phyloP scores from a whole-genome alignment of 176 grass and related monocot genomes.

The Dendrocalamus sinicus region DNA sequence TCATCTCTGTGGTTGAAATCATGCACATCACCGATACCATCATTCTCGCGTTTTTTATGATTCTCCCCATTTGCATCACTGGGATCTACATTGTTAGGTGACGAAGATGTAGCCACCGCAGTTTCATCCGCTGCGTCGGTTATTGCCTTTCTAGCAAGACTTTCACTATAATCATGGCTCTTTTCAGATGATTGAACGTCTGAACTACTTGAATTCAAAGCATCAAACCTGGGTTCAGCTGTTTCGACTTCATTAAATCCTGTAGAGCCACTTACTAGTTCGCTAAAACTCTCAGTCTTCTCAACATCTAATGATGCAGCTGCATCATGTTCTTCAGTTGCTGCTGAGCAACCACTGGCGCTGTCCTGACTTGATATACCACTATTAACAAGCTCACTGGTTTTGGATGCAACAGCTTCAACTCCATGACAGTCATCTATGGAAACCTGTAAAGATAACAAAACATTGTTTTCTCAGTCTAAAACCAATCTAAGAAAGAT shows the following conservation, averaged over 20 bases:
- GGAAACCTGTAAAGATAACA: constrained; percentile 51
- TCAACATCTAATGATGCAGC: constrained; percentile 6
- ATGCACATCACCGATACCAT: background rate
- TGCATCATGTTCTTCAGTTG: constrained; percentile 29
- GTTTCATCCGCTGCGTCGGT: constrained; percentile 16
- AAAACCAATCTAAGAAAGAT: background rate
- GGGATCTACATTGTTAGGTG: background rate
- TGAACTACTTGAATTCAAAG: constrained; percentile 16
- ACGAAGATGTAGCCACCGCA: constrained; percentile 13
- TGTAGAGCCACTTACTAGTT: background rate
- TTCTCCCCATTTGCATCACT: constrained; percentile 24
- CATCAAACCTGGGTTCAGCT: background rate
- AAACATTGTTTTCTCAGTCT: constrained; percentile 27
- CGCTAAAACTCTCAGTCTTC: constrained; percentile 4
- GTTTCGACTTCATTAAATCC: constrained; percentile 30
- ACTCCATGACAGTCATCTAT: constrained; percentile 30
- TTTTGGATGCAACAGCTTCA: constrained; percentile 33
- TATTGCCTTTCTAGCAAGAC: background rate
- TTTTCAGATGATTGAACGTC: constrained; percentile 35
- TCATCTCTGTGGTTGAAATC: constrained; percentile 29
- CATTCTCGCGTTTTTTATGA: background rate
- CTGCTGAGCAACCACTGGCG: constrained; percentile 20
- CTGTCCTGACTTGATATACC: constrained; percentile 29
- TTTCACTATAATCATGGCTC: constrained; percentile 6
- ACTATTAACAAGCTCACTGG: constrained; percentile 20